Evolutionary conservation across 1,139 yeast species (phyloP).

Genomic region (Suhomyces kunorum): DNA sequence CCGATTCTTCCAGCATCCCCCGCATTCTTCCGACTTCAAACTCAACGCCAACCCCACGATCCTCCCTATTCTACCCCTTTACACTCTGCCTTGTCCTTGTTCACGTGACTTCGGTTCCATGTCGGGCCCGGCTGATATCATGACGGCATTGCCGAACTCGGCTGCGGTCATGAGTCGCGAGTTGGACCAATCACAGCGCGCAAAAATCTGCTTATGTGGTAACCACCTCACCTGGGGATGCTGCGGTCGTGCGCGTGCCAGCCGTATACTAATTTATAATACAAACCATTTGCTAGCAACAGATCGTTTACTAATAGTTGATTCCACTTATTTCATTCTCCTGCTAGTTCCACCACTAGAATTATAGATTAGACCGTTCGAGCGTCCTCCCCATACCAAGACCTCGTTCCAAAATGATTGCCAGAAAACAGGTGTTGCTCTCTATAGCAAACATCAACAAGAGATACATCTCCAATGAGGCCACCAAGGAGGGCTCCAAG

Average conservation of each 20-base stretch:
- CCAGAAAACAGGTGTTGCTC: constrained; percentile 19
- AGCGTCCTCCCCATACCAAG: not conserved
- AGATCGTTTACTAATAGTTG: no score
- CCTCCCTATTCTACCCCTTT: not conserved
- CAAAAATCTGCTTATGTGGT: constrained; percentile 8
- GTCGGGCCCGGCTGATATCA: not conserved
- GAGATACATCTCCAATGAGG: constrained; percentile 30
- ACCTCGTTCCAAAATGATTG: constrained; percentile 13
- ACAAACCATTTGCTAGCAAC: not conserved
- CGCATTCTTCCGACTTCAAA: not conserved
- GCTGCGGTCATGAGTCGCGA: not conserved
- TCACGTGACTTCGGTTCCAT: constrained; percentile 1
- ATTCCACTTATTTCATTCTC: not conserved
- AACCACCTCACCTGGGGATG: constrained; percentile 9
- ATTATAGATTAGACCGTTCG: not conserved
- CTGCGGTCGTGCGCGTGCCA: constrained; percentile 8
- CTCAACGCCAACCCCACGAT: not conserved
- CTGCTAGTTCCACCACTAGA: not conserved
- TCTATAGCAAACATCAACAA: constrained; percentile 14
- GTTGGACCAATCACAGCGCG: constrained; percentile 5
- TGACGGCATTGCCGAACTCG: constrained; percentile 9
- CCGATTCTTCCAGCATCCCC: no score
- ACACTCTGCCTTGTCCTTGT: not conserved
- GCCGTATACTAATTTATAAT: not conserved
- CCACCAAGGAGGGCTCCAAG: constrained; percentile 30